Evolutionary conservation across 257 asterid genomes (phyloP).

Genomic region (Ballota nigra): DNA sequence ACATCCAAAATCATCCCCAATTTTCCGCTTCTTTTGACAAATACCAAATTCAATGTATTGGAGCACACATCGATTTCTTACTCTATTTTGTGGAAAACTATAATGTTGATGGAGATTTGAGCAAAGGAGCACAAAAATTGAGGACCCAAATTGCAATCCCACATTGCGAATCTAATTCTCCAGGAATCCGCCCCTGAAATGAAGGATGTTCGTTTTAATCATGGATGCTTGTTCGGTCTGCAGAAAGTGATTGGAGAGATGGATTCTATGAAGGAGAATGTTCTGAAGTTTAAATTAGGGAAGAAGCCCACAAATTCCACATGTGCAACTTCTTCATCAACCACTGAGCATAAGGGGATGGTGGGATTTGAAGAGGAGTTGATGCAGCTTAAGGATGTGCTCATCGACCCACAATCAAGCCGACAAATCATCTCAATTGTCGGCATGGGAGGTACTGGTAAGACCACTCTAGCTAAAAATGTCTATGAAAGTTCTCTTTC

Average conservation of each 20-base stretch:
- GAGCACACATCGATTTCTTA: background rate
- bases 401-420: background rate
- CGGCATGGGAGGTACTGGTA: background rate
- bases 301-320: background rate
- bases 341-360: background rate
- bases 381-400: background rate
- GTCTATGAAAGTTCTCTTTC: too few species aligned
- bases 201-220: background rate
- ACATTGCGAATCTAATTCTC: background rate
- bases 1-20: background rate
- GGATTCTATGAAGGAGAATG: background rate
- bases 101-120: background rate
- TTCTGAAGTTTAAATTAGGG: too few species aligned
- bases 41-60: background rate
- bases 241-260: background rate
- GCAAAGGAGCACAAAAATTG: too few species aligned
- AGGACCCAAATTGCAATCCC: too few species aligned
- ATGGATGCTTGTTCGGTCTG: background rate
- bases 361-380: background rate
- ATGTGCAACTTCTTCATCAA: background rate
- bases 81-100: background rate
- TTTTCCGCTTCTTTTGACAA: background rate
- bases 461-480: background rate
- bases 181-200: background rate
- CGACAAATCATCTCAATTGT: background rate